Evolutionary conservation across 768 basidiomycete genomes (phyloP).

Genomic region (Lyophyllum shimeji): DNA sequence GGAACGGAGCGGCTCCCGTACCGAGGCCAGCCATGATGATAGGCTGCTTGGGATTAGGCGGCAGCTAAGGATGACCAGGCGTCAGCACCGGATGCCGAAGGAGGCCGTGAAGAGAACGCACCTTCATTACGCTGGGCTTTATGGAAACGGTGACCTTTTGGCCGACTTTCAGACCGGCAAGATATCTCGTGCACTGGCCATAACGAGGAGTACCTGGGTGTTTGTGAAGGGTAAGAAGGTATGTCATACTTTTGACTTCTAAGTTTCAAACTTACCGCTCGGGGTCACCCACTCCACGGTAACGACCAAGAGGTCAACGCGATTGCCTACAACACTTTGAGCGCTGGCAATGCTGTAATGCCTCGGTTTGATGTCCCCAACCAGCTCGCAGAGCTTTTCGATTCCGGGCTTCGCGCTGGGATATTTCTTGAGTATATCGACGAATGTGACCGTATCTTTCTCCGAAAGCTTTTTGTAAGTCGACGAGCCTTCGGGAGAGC

Average conservation of each 20-base stretch:
- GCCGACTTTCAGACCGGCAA: conserved; percentile 78
- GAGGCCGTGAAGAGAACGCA: conserved; percentile 28
- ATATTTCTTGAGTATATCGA: conserved; percentile 79
- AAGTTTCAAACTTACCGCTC: conserved; percentile 51
- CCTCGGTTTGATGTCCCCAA: conserved; percentile 95
- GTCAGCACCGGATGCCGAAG: conserved; percentile 11
- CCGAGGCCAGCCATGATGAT: conserved; percentile 99
- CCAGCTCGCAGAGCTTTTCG: conserved; percentile 81
- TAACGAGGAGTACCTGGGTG: conserved; percentile 67
- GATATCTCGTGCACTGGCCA: conserved; percentile 97
- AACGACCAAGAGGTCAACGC: conserved; percentile 93
- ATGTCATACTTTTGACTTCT: conserved; percentile 2
- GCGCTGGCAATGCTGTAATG: conserved; percentile 98
- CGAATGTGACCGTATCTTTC: conserved; percentile 93
- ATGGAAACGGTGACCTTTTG: conserved; percentile 96
- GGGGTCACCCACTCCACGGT: conserved; percentile 94
- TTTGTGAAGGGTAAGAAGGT: not conserved
- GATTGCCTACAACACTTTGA: conserved; percentile 92
- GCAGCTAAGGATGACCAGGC: conserved; percentile 50
- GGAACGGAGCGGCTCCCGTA: conserved; percentile 98
- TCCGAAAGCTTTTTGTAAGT: conserved; percentile 96
- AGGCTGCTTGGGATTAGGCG: conserved; percentile 80
- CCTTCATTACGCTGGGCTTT: conserved; percentile 99
- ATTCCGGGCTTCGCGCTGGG: conserved; percentile 78
- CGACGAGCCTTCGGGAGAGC: conserved; percentile 84